These are phyloP conservation scores for barrel medic (Medicago truncatula) DNA, from an alignment of 306 rosid species.

Conservation along the genomic window MtrunA17r5.0-ANR NC_053049.1:2823001-2823500, in stretches of 20 bases:
- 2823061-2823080: constrained; percentile 34
- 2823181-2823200: constrained; percentile 74
- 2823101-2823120: constrained; percentile 44
- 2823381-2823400: constrained; percentile 20
- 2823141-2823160: constrained; percentile 67
- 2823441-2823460: too few species aligned
- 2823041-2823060: constrained; percentile 50
- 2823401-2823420: constrained; percentile 9
- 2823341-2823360: constrained; percentile 22
- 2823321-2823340: constrained; percentile 52
- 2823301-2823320: constrained; percentile 61
- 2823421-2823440: too few species aligned
- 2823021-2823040: constrained; percentile 68
- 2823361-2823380: constrained; percentile 41
- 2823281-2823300: constrained; percentile 19
- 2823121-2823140: constrained; percentile 63
- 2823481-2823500: constrained; percentile 57
- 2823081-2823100: constrained; percentile 50
- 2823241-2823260: constrained; percentile 64
- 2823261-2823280: constrained; percentile 35
- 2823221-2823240: constrained; percentile 53
- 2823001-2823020: constrained; percentile 63
- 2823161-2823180: constrained; percentile 59
- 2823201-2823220: constrained; percentile 39
- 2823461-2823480: constrained; percentile 56